Evolutionary conservation across 495 filamentous ascomycete species (phyloP), one percentile per base, ranked within the genome.

Genomic region (Neurospora hispaniola): DNA sequence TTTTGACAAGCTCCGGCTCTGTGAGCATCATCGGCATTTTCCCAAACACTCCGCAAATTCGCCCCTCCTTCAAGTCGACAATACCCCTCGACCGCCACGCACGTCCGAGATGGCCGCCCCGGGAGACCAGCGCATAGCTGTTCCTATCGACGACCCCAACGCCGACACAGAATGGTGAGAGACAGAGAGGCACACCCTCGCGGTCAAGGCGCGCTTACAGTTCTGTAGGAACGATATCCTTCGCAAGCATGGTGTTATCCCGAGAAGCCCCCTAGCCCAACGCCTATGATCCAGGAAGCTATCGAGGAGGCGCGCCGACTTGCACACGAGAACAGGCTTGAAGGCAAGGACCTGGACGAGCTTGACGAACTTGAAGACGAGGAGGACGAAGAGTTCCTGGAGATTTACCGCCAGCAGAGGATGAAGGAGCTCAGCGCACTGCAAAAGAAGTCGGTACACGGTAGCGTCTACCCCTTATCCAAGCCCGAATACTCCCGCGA

Each of bases 151-250:
- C 78, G 90, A 98, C 79, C 94, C 94, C 42, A 96, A 98, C 80
- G 96, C 93, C 74, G 96, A 99, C 80, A 99, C 96, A 44, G 96
- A 99, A 91, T 99, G 96, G 96, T 97, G 84, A 71, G 79, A 71
- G 70, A 31, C 66, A 27, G 70, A 71, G 27, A 2, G 43, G 71
- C 41, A 8, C 70, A 69, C 43, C 18, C 48, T 12, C 31, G 14
- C 27, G 27, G 40, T 41, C 46, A 38, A 12, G 16, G n/a, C 43
- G 68, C 35, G 69, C 48, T 76, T 69, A 76, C 69, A 59, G 74
- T 38, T 74, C 74, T 74, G 42, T 79, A 98, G 94, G 95, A 99
- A 99, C 78, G 96, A 99, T 74, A 99, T 99, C 78, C 92, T 99
- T 69, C 93, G 96, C 71, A 94, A 97, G 80, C 94, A 98, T 83